Percentiles rank a stretch among this genome's conserved stretches.
phyloP scores from a whole-genome alignment of 1,284 basidiomycete genomes.

The Austropuccinia psidii region DNA sequence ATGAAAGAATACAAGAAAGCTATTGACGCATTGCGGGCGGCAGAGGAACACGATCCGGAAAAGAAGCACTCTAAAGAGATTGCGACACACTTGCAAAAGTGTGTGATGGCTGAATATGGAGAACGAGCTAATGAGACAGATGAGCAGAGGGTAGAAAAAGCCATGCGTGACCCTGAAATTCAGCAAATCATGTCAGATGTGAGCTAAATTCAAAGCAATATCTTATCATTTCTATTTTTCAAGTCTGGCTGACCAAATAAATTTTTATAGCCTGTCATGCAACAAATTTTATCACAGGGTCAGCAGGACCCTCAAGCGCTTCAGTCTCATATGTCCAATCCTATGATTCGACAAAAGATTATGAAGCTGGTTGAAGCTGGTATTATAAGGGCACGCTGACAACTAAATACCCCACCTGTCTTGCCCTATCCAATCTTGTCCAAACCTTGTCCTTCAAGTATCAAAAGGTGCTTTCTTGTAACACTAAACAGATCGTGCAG shows the following conservation, averaged over 20 bases:
- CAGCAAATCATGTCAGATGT: constrained; percentile 58
- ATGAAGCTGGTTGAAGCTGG: constrained; percentile 89
- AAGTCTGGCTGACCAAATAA: no score
- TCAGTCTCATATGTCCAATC: constrained; percentile 96
- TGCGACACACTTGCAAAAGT: constrained; percentile 58
- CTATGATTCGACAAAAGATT: constrained; percentile 71
- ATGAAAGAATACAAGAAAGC: constrained; percentile 92
- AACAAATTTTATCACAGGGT: constrained; percentile 77
- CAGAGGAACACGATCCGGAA: constrained; percentile 65
- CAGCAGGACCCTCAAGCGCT: constrained; percentile 81
- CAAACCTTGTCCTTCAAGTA: no score
- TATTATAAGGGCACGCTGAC: constrained; percentile 58
- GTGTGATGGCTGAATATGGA: constrained; percentile 59
- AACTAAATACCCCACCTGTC: no score
- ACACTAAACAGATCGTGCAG: no score
- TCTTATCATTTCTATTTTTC: not conserved
- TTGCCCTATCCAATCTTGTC: no score
- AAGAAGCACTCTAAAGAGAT: constrained; percentile 74
- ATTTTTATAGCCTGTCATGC: constrained; percentile 25
- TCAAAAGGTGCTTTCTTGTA: no score
- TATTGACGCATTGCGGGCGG: constrained; percentile 68
- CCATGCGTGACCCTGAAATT: constrained; percentile 95
- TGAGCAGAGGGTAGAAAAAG: constrained; percentile 82
- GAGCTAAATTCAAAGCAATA: not conserved
- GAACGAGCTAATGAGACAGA: constrained; percentile 82